Evolutionary conservation across 495 filamentous ascomycete species (phyloP), one percentile per base, ranked within the genome.

Genomic region (Cryomyces minteri): DNA sequence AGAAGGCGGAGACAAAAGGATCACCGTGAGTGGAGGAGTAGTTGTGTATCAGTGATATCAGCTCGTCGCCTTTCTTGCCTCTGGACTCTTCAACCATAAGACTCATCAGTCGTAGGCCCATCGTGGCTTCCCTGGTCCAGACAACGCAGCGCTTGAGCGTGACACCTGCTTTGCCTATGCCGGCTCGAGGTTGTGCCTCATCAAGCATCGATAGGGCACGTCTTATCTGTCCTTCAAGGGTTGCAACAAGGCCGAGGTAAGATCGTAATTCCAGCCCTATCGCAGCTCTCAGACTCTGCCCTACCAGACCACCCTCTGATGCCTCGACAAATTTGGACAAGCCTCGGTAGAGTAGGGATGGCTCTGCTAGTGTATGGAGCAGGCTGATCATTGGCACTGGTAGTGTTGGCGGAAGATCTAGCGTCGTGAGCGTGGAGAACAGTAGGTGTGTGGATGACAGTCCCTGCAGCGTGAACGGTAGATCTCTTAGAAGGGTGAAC

Each of bases 121-220:
- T 92, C 4, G 92, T 95, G 5, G 92, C 85, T 61, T 96, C 92
- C 50, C 88, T 76, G 5, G 87, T 95, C 92, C 92, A 99, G 11
- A 99, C 79, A 14, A 96, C 81, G 56, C 90, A 99, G 47, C 92
- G 71, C 56, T 95, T 96, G 41, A 99, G 65, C 0, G 90, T 96
- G 28, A 99, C 88, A n/a, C 85, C 85, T 6, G 82, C 82, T 52
- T 87, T 94, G 8, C 84, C 77, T 39, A 88, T 71, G 7, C 77
- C 76, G 33, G 71, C 72, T 45, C 75, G 66, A 1, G 77, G 70
- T 29, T 78, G 73, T 12, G 62, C 67, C 37, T 76, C 73, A 52
- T 86, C 77, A 8, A 82, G 62, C 43, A 79, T 71, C 7, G 77
- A 67, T 46, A 86, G 64, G 6, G 87, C 84, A 49, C 84, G 70